Evolutionary conservation across 2,329 filamentous ascomycete species (phyloP).

Genomic region (Cladosporium sp.): DNA sequence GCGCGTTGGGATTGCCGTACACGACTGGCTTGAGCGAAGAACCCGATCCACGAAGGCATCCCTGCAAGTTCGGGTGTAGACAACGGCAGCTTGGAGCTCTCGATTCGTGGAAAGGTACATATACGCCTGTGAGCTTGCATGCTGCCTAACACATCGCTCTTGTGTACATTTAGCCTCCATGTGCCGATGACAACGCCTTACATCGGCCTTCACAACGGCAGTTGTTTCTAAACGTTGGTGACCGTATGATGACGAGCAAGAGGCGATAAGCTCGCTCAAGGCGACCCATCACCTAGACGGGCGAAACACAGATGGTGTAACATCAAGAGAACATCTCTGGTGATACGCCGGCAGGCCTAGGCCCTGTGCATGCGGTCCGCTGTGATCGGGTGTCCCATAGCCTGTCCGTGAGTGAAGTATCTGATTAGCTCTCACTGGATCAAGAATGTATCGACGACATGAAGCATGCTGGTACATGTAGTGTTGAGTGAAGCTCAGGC

Average conservation of each 20-base stretch:
- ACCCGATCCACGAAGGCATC: slow-evolving; percentile 29
- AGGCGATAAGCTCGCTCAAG: neutral
- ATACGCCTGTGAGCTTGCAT: neutral
- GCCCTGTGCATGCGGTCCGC: neutral
- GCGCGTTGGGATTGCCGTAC: neutral
- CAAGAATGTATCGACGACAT: neutral
- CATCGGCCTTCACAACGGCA: neutral
- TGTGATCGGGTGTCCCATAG: neutral
- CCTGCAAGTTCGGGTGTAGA: neutral
- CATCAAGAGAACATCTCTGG: neutral
- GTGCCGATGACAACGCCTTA: neutral
- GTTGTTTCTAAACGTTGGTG: neutral
- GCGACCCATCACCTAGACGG: neutral
- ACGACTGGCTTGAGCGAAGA: slow-evolving; percentile 16
- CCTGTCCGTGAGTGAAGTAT: no score
- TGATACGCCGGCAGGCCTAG: neutral
- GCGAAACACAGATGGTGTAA: neutral
- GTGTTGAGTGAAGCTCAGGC: neutral
- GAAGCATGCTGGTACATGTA: neutral
- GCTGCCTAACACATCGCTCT: neutral
- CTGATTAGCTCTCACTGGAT: no score
- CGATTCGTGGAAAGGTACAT: neutral
- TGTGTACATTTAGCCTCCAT: neutral
- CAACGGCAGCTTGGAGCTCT: neutral
- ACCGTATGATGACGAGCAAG: neutral